Evolutionary conservation across 768 basidiomycete species (phyloP), one percentile per base, ranked within the genome.

Genomic region (Boletus pseudopeckii): DNA sequence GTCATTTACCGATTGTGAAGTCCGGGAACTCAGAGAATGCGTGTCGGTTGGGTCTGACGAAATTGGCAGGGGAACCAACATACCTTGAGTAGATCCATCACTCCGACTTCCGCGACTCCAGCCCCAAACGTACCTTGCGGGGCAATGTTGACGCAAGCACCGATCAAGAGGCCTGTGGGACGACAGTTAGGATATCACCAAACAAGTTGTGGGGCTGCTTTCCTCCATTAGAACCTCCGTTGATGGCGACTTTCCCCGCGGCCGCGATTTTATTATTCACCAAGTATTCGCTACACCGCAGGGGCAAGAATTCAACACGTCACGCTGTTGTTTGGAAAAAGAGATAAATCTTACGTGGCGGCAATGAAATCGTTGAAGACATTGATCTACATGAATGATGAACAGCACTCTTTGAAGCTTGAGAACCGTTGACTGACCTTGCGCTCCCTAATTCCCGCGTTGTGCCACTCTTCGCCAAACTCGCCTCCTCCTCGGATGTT

Each of bases 391-490:
- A 45, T 28, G 17, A 26, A 17, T 32, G 18, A 48, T 56, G 50
- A 54, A 54, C 36, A 57, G 38, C 22, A 18, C 15, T 48, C 24
- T 42, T 42, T 11, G n/a, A 47, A 4, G n/a, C 45, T 24, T 17
- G 38, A 33, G 39, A 54, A 48, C 57, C 30, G 24, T 34, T 14
- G 33, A 36, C 47, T 48, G 66, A 85, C 86, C 77, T 91, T 91
- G 48, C 79, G 78, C 55, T 90, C 89, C 55, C 75, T 76, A 28
- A 75, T 84, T 2, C 88, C 91, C 22, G 79, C 87, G 39, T 78
- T 63, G 66, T 92, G 90, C 91, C 91, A 93, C n/a, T 83, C 79
- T 61, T 92, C 86, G 14, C 91, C 90, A 57, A 90, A 92, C 64
- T 90, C 88, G 2, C 79, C 78, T 4, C 90, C 90, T 10, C 86